Evolutionary conservation across 2,329 filamentous ascomycete species (phyloP).

Genomic region (Chaetomium sp.): DNA sequence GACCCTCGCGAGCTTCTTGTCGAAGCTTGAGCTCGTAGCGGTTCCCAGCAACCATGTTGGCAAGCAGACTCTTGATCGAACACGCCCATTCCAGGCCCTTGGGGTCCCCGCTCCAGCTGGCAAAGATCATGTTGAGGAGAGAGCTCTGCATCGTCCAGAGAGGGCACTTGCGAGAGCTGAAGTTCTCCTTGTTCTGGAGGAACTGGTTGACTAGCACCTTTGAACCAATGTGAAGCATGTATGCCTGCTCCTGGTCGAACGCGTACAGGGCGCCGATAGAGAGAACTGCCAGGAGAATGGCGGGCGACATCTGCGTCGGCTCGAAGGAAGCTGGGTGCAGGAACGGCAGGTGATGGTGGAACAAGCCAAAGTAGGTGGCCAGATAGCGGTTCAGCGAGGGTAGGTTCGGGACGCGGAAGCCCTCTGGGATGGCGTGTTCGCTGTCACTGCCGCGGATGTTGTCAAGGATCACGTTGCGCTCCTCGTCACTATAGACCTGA

Average conservation of each 20-base stretch:
- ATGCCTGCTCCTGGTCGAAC: slow-evolving; percentile 94
- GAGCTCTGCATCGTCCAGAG: slow-evolving; percentile 98
- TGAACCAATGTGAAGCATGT: slow-evolving; percentile 93
- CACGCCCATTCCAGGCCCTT: slow-evolving; percentile 95
- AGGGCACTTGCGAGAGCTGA: slow-evolving; percentile 94
- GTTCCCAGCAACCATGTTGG: slow-evolving; percentile 98
- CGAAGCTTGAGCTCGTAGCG: slow-evolving; percentile 93
- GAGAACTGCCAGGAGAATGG: slow-evolving; percentile 79
- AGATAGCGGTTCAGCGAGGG: slow-evolving; percentile 84
- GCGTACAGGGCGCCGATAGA: slow-evolving; percentile 96
- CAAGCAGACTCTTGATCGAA: slow-evolving; percentile 95
- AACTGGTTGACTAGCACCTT: slow-evolving; percentile 97
- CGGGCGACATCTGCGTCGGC: slow-evolving; percentile 70
- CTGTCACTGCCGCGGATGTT: slow-evolving; percentile 76
- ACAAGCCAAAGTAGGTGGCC: slow-evolving; percentile 92
- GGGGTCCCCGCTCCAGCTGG: slow-evolving; percentile 96
- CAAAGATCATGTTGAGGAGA: slow-evolving; percentile 96
- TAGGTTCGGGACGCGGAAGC: slow-evolving; percentile 78
- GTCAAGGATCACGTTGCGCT: slow-evolving; percentile 77
- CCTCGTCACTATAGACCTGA: slow-evolving; percentile 76
- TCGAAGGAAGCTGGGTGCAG: slow-evolving; percentile 87
- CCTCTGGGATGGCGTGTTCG: slow-evolving; percentile 76
- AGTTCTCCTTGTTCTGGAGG: slow-evolving; percentile 95
- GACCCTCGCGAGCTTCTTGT: slow-evolving; percentile 74
- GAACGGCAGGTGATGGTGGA: slow-evolving; percentile 95